These are phyloP conservation scores for Begonia peltatifolia DNA, from an alignment of 306 rosid genomes.

Conservation along the genomic window DNA sequence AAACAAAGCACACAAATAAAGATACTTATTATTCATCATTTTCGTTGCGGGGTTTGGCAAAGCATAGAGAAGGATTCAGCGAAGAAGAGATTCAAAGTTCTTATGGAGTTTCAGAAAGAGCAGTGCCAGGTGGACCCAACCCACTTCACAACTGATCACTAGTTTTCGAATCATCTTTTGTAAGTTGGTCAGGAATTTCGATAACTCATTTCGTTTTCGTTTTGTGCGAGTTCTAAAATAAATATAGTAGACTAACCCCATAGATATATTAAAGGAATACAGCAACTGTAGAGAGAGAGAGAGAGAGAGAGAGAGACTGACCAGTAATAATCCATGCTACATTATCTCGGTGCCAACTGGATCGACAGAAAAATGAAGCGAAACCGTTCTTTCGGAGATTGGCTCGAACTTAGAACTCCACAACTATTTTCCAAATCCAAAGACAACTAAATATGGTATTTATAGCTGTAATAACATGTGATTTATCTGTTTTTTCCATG, in stretches of 20 bases:
- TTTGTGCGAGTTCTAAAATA: neutral
- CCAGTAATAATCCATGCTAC: constrained; percentile 36
- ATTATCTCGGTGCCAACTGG: constrained; percentile 88
- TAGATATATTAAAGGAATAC: neutral
- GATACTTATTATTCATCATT: constrained; percentile 14
- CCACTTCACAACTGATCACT: constrained; percentile 69
- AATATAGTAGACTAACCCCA: neutral
- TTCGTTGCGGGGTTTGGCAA: constrained; percentile 32
- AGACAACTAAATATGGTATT: neutral
- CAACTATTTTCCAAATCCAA: constrained; percentile 31
- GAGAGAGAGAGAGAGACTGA: constrained; percentile 17
- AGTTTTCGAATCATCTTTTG: constrained; percentile 14
- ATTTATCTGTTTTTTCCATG: neutral
- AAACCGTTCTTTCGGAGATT: constrained; percentile 41
- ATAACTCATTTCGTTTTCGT: constrained; percentile 13
- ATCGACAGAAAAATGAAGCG: constrained; percentile 62
- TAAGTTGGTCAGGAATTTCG: constrained; percentile 16
- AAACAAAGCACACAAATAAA: constrained; percentile 21
- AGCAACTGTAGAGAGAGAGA: neutral
- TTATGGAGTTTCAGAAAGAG: constrained; percentile 40
- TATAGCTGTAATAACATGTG: neutral
- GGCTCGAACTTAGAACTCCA: constrained; percentile 67
- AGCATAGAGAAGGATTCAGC: constrained; percentile 20
- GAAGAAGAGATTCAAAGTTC: constrained; percentile 15
- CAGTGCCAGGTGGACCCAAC: constrained; percentile 74